Percentiles rank a stretch among this genome's conserved stretches.
Evolutionary conservation across 192 early-diverging fungal species (phyloP).

Genomic region (Rhizophagus sp.): DNA sequence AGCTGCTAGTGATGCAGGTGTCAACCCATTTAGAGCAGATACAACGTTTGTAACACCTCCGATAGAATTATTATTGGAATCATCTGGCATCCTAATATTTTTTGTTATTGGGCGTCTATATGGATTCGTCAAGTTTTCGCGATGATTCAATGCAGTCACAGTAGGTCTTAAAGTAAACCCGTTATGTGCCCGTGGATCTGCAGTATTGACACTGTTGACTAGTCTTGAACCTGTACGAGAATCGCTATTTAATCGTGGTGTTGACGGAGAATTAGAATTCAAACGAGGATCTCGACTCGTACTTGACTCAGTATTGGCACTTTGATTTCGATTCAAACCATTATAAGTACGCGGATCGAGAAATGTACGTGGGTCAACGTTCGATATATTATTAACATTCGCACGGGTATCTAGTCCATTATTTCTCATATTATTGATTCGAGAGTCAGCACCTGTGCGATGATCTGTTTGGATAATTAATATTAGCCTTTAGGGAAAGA

Average conservation of each 20-base stretch:
- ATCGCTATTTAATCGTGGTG: not conserved
- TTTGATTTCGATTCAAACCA: not conserved
- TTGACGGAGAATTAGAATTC: not conserved
- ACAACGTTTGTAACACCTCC: not conserved
- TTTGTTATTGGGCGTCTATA: not conserved
- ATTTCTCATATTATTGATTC: not conserved
- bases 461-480: no score
- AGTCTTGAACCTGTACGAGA: not conserved
- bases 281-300: not conserved
- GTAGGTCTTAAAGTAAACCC: not conserved
- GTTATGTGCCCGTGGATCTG: not conserved
- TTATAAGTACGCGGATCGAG: not conserved
- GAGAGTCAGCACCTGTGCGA: no score
- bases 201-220: not conserved
- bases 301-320: not conserved
- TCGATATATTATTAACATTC: not conserved
- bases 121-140: not conserved
- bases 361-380: not conserved
- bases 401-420: not conserved
- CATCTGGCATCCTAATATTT: not conserved
- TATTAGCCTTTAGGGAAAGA: no score
- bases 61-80: not conserved
- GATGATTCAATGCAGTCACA: not conserved
- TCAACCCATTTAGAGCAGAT: not conserved
- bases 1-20: not conserved